These are phyloP conservation scores for Aspergillus pseudoviridinutans DNA, from an alignment of 2,329 filamentous ascomycete genomes.

Conservation along the genomic window DNA sequence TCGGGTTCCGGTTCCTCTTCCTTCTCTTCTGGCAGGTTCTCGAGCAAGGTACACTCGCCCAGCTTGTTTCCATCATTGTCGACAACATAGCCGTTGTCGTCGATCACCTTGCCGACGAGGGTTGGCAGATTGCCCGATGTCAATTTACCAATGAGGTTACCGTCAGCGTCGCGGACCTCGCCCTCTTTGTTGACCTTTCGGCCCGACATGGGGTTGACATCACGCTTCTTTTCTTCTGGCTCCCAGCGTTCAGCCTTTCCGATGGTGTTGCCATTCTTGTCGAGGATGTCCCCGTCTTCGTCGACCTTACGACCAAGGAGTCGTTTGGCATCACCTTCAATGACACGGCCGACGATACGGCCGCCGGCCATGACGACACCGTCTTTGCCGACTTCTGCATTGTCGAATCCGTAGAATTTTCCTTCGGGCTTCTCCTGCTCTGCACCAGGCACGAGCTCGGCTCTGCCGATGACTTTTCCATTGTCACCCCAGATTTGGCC, in stretches of 20 bases:
- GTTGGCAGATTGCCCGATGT: constrained; percentile 42
- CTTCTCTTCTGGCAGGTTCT: constrained; percentile 50
- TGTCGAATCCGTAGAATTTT: constrained; percentile 58
- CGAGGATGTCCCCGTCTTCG: constrained; percentile 64
- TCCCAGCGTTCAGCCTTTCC: constrained; percentile 68
- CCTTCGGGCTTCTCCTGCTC: constrained; percentile 50
- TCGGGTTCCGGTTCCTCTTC: constrained; percentile 37
- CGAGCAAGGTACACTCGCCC: constrained; percentile 59
- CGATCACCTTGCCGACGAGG: constrained; percentile 41
- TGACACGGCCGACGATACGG: constrained; percentile 49
- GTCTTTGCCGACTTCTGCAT: constrained; percentile 54
- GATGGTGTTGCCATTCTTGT: constrained; percentile 63
- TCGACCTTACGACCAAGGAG: constrained; percentile 65
- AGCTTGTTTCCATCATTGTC: constrained; percentile 61
- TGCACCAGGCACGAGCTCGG: constrained; percentile 53
- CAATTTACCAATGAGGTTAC: constrained; percentile 44
- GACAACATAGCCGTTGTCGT: constrained; percentile 52
- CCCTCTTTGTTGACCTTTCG: constrained; percentile 51
- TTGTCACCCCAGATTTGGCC: constrained; percentile 63
- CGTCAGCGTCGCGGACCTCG: constrained; percentile 44
- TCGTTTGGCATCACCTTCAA: constrained; percentile 61
- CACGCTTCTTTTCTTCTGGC: constrained; percentile 51
- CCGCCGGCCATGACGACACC: constrained; percentile 51
- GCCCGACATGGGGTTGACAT: constrained; percentile 58
- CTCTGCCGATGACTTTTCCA: constrained; percentile 58